These are phyloP conservation scores for Sphagnum tenellum DNA, from an alignment of 225 moss, liverwort and hornwort species.

Conservation along the genomic window DNA sequence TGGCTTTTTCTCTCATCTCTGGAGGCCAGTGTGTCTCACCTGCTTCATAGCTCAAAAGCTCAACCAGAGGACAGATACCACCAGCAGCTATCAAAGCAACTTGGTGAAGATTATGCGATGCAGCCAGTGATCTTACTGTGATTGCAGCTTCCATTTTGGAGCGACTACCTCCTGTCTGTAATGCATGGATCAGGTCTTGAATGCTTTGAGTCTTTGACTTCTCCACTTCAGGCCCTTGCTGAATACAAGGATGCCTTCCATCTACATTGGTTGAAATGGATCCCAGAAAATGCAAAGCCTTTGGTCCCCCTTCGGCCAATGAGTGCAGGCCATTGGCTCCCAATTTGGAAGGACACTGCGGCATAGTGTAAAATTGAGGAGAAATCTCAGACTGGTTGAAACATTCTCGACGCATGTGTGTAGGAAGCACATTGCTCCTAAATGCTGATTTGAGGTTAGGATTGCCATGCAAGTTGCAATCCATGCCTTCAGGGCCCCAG, in stretches of 20 bases:
- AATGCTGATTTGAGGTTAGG: constrained; percentile 3
- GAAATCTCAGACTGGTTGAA: constrained; percentile 7
- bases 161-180: constrained; percentile 54
- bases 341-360: constrained; percentile 9
- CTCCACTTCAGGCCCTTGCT: constrained; percentile 9
- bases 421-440: constrained; percentile 8
- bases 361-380: constrained; percentile 10
- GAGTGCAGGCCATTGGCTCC: constrained; percentile 16
- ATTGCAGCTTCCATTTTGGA: constrained; percentile 78
- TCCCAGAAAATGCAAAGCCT: constrained; percentile 7
- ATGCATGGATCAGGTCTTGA: constrained; percentile 38
- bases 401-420: constrained; percentile 1
- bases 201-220: constrained; percentile 18
- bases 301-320: constrained; percentile 15
- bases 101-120: constrained; percentile 40
- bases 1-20: constrained; percentile 59
- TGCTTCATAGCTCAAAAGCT: constrained; percentile 52
- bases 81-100: constrained; percentile 41
- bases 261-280: constrained; percentile 9
- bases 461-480: constrained; percentile 4
- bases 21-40: constrained; percentile 66
- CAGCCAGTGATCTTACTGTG: constrained; percentile 40
- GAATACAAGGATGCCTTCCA: constrained; percentile 3
- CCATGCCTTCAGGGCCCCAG: constrained; percentile 5
- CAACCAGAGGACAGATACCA: constrained; percentile 42